Evolutionary conservation across 108 stramenopile species (phyloP).

Genomic region (Nitzschia sp.): DNA sequence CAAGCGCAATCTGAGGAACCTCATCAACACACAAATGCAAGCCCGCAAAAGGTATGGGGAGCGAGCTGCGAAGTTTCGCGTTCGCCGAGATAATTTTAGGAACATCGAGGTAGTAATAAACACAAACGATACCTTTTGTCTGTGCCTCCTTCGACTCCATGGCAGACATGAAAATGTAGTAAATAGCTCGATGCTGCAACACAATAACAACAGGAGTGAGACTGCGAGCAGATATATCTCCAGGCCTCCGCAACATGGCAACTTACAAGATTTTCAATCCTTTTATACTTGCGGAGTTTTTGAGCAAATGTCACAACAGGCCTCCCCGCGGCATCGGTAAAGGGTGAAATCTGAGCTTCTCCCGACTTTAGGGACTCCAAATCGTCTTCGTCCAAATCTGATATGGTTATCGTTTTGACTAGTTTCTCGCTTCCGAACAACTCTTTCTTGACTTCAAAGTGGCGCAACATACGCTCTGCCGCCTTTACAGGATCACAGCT

Average conservation of each 20-base stretch:
- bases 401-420: conserved; percentile 4
- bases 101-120: conserved; percentile 3
- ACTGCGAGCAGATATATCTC: no score
- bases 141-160: conserved; percentile 8
- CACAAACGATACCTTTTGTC: neutral
- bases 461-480: conserved; percentile 19
- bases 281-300: neutral
- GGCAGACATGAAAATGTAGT: conserved; percentile 17
- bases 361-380: conserved; percentile 5
- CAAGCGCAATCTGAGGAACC: neutral
- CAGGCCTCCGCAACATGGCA: neutral
- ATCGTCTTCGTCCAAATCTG: conserved; percentile 13
- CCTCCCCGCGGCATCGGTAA: conserved; percentile 12
- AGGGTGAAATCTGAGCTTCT: conserved; percentile 3
- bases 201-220: neutral
- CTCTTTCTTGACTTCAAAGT: conserved; percentile 29
- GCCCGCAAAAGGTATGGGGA: conserved; percentile 10
- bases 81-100: neutral
- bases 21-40: conserved; percentile 21
- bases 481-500: conserved; percentile 24
- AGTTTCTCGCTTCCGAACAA: conserved; percentile 40
- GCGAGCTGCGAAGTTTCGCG: neutral
- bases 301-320: neutral
- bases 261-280: conserved; percentile 10
- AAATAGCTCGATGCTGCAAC: conserved; percentile 9